A percentile compares a stretch with the other conserved stretches of the same genome.
These are phyloP conservation scores for Solanum habrochaites DNA, from an alignment of 257 asterid genomes.

Conservation along the genomic window DNA sequence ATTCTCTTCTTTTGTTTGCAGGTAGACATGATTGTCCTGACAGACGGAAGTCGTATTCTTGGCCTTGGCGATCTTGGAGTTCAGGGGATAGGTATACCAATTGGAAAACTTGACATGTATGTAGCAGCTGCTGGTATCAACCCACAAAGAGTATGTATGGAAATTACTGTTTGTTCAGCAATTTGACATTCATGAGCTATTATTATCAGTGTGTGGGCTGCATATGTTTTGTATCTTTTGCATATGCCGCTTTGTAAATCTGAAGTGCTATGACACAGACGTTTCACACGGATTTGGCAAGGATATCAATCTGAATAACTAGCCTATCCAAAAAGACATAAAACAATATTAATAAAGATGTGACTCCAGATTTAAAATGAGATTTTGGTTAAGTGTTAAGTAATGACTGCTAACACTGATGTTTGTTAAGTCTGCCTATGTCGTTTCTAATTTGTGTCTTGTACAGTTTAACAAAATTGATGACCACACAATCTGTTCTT, in stretches of 20 bases:
- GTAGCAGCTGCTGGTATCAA: slow-evolving; percentile 99
- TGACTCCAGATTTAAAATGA: not conserved
- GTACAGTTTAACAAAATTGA: not conserved
- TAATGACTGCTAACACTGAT: not conserved
- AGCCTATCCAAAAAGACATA: not conserved
- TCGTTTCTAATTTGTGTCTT: not conserved
- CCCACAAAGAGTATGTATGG: slow-evolving; percentile 78
- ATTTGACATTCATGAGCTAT: not conserved
- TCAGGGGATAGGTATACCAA: slow-evolving; percentile 97
- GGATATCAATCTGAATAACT: not conserved
- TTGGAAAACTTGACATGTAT: slow-evolving; percentile 98
- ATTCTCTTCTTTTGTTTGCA: slow-evolving; percentile 20
- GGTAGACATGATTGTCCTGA: slow-evolving; percentile 99
- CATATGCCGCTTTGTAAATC: not conserved
- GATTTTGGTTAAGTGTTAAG: not conserved
- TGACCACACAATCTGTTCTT: not conserved
- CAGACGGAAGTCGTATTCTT: slow-evolving; percentile 99
- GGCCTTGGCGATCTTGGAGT: slow-evolving; percentile 99
- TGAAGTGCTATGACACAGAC: not conserved
- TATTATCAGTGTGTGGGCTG: not conserved
- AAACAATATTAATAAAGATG: not conserved
- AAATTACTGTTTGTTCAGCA: not conserved
- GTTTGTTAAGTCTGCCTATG: not conserved
- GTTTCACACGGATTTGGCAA: not conserved
- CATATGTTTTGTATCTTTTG: not conserved